These are phyloP conservation scores for Pinguiococcus pyrenoidosus DNA, from an alignment of 108 stramenopile species.

Conservation along the genomic window DNA sequence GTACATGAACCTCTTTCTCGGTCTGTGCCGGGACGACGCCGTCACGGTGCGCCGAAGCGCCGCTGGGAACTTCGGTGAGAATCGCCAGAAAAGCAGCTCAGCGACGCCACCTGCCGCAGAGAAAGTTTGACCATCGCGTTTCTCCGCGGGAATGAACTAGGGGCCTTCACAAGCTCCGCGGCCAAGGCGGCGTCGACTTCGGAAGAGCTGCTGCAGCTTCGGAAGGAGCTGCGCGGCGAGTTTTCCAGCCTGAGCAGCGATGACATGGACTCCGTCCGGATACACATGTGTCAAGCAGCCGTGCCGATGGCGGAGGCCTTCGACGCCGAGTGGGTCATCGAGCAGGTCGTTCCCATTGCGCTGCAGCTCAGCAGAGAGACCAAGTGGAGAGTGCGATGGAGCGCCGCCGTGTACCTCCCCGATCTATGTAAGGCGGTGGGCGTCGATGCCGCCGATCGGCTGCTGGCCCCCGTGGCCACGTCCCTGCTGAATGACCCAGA, in stretches of 20 bases:
- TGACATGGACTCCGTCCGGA: slow-evolving; percentile 85
- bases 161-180: no score
- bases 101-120: background rate
- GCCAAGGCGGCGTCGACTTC: background rate
- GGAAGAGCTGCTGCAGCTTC: no score
- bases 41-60: background rate
- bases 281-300: slow-evolving; percentile 80
- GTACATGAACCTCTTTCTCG: background rate
- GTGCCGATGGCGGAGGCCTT: slow-evolving; percentile 62
- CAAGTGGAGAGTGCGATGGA: slow-evolving; percentile 84
- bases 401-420: slow-evolving; percentile 71
- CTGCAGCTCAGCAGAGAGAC: slow-evolving; percentile 3
- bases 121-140: background rate
- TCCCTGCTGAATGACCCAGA: slow-evolving; percentile 27
- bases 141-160: no score
- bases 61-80: background rate
- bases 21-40: background rate
- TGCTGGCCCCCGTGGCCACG: slow-evolving; percentile 22
- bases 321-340: slow-evolving; percentile 22
- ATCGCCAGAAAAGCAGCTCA: background rate
- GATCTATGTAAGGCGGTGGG: slow-evolving; percentile 53
- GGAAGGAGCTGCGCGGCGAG: slow-evolving; percentile 23
- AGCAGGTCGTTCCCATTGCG: slow-evolving; percentile 15
- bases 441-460: slow-evolving; percentile 18
- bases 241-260: slow-evolving; percentile 53